phyloP scores from a whole-genome alignment of 345 rosid species.

The Eucalyptus urophylla region DNA sequence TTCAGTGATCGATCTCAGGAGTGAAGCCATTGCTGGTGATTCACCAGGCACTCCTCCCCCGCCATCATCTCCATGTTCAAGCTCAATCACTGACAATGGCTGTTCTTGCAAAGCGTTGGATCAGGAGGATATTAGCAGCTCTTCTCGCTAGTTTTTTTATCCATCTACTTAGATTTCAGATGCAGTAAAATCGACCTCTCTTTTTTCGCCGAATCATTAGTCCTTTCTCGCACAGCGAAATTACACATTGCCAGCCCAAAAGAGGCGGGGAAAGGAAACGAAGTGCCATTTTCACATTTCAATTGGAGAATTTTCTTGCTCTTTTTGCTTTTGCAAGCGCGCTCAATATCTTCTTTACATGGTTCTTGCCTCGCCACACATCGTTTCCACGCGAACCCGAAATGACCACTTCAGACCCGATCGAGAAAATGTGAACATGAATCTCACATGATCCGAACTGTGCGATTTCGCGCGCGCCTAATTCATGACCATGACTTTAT shows the following conservation, averaged over 20 bases:
- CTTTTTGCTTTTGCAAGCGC: not conserved
- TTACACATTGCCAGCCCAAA: not conserved
- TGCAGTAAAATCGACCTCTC: not conserved
- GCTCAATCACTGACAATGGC: conserved; percentile 18
- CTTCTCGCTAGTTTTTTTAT: not conserved
- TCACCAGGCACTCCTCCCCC: conserved; percentile 31
- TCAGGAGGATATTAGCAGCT: not conserved
- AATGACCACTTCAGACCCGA: not conserved
- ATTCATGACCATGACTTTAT: not conserved
- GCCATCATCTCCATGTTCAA: conserved; percentile 47
- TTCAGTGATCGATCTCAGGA: conserved; percentile 11
- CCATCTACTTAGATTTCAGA: not conserved
- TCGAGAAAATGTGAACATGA: not conserved
- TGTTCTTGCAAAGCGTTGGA: not conserved
- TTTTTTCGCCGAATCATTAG: not conserved
- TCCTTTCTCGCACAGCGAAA: not conserved
- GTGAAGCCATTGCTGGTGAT: conserved; percentile 19
- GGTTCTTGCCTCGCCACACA: conserved; percentile 1
- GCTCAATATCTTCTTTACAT: not conserved
- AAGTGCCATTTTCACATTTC: not conserved
- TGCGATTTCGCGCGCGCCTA: not conserved
- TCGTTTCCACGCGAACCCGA: not conserved
- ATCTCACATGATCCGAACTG: not conserved
- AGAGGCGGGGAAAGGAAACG: not conserved
- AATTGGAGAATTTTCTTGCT: not conserved